Base-by-base conservation (phyloP, 768 basidiomycete species). In the Xerocomellus dryophilus region DNA sequence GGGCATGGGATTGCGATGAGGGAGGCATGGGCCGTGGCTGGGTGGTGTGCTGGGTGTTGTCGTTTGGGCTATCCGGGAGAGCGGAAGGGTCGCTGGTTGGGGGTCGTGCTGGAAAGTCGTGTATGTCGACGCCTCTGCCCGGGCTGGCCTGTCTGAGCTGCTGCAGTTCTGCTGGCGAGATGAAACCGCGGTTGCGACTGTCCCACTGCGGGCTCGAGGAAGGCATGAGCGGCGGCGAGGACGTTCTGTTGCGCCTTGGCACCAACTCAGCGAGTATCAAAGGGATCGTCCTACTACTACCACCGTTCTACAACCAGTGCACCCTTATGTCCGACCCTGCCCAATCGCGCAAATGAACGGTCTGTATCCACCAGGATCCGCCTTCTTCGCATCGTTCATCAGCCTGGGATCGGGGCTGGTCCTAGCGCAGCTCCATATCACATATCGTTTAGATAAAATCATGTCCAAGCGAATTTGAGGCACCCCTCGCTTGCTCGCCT, bases 1-100 rank as follows among this genome's bases (percentile, higher is more conserved):
- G 81, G 34, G 77, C 61, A 64, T 85, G 84, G 14, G 70, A 53
- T 32, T 85, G 84, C 11, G 70, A 53, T 35, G 54, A 36, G 11
- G 62, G 47, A 12, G 65, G 56, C 64, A 63, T 71, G 53, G 69
- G 48, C 44, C 61, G 64, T 57, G 64, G 65, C 50, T 70, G 64
- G 46, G 45, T 46, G 50, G 58, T 8, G 48, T 54, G 59, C 34
- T 47, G 60, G 47, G n/a, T 50, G 47, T 39, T 45, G 51, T 65
- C 62, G 51, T 42, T 50, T 55, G 55, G 29, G 44, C 35, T 63
- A 54, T 61, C 63, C 15, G 48, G 51, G 9, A 10, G n/a, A 8
- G 27, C 51, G 44, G 34, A 43, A 20, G 21, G 18, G 54, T 59
- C 65, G 60, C 52, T 64, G 39, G 59, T 4, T 15, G 42, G 10